These are phyloP conservation scores for Trichomonas tenax DNA, from an alignment of 208 protist genomes.

Conservation along the genomic window DNA sequence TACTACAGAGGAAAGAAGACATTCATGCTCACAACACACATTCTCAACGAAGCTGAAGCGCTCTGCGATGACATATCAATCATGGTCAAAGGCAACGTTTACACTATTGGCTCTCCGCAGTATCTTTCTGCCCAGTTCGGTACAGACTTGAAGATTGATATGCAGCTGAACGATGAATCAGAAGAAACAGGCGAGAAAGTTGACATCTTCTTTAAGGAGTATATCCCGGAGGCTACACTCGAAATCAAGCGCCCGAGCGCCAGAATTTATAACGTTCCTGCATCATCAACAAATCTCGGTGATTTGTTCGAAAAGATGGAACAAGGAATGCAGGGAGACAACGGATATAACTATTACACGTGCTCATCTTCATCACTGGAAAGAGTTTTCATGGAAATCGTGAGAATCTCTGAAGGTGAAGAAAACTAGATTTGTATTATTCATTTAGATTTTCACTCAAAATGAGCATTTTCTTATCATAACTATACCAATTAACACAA, in stretches of 20 bases:
- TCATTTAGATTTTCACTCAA: no score
- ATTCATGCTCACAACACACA: constrained; percentile 10
- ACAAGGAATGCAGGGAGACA: not conserved
- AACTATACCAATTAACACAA: no score
- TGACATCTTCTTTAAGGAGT: not conserved
- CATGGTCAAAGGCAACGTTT: constrained; percentile 11
- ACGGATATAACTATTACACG: not conserved
- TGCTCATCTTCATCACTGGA: not conserved
- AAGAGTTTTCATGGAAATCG: constrained; percentile 3
- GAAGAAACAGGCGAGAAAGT: not conserved
- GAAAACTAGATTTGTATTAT: not conserved
- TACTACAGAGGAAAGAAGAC: not conserved
- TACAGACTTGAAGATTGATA: not conserved
- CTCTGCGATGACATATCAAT: constrained; percentile 17
- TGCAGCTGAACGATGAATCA: not conserved
- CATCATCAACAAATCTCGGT: not conserved
- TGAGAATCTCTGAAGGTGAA: not conserved
- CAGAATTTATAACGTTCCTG: not conserved
- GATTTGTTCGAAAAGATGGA: not conserved
- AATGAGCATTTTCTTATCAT: no score
- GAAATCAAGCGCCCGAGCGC: not conserved
- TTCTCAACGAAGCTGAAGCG: not conserved
- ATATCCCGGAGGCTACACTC: not conserved
- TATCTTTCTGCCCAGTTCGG: not conserved
- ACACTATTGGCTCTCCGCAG: not conserved